Percentiles rank a stretch among this genome's conserved stretches.
phyloP scores from a whole-genome alignment of 2,329 filamentous ascomycete species.

The Cladorrhinum sp. region DNA sequence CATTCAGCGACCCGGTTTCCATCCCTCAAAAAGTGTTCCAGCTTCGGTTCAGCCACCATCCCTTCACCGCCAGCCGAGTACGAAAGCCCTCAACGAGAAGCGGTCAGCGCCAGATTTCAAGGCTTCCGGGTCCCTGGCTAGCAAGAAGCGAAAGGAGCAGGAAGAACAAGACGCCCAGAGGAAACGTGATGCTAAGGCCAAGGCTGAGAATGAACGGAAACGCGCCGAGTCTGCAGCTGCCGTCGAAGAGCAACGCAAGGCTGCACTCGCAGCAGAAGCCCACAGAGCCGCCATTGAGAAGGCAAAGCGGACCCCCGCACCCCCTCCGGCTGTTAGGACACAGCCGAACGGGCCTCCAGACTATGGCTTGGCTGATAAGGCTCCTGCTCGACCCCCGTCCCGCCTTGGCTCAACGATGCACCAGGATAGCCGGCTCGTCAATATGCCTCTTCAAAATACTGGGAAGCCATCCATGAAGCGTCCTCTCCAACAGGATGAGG shows the following conservation, averaged over 20 bases:
- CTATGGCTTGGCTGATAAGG: constrained; percentile 35
- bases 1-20: constrained; percentile 59
- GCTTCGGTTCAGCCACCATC: constrained; percentile 41
- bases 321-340: constrained; percentile 56
- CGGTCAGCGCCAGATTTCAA: constrained; percentile 60
- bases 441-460: constrained; percentile 57
- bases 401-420: constrained; percentile 56
- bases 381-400: constrained; percentile 48
- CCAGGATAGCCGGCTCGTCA: constrained; percentile 62
- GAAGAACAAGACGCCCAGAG: constrained; percentile 77
- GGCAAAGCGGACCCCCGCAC: constrained; percentile 62
- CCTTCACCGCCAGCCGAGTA: constrained; percentile 42
- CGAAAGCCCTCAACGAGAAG: constrained; percentile 60
- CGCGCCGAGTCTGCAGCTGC: constrained; percentile 49
- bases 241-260: constrained; percentile 61
- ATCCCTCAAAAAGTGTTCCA: constrained; percentile 56
- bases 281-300: constrained; percentile 59
- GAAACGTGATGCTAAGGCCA: constrained; percentile 77
- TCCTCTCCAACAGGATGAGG: constrained; percentile 63
- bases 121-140: constrained; percentile 57
- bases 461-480: constrained; percentile 74
- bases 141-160: constrained; percentile 77
- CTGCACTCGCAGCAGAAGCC: constrained; percentile 40
- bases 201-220: constrained; percentile 66
- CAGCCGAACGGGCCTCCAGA: constrained; percentile 53